A percentile compares a stretch with the other conserved stretches of the same genome.
Conservation (phyloP, 2,329 filamentous ascomycete species). For the Camillea tinctor region DNA sequence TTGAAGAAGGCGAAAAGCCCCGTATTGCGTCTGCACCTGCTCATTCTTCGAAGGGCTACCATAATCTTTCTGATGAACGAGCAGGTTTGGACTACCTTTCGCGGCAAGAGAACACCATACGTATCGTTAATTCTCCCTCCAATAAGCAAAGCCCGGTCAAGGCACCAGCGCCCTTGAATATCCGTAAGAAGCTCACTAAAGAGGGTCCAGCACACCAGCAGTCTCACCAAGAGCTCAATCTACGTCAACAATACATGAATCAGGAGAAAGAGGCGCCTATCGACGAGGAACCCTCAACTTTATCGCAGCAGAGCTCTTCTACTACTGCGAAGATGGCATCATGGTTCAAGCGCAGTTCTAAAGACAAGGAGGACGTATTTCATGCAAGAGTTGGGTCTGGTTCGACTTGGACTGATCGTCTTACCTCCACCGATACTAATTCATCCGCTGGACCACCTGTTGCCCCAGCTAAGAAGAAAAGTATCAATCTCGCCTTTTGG, state of each 20-base stretch:
- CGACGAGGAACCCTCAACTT: constrained; percentile 17
- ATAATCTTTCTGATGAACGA: constrained; percentile 28
- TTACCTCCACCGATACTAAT: constrained; percentile 21
- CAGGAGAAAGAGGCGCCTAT: constrained; percentile 15
- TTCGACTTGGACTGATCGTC: constrained; percentile 14
- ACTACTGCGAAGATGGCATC: constrained; percentile 43
- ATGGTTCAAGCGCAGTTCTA: constrained; percentile 53
- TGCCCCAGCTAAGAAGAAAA: constrained; percentile 42
- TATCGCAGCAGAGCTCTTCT: constrained; percentile 18
- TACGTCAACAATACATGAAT: constrained; percentile 29
- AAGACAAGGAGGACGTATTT: constrained; percentile 31
- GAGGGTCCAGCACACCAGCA: constrained; percentile 10
- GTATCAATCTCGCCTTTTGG: constrained; percentile 56
- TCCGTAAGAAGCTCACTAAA: constrained; percentile 38
- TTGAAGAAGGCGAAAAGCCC: constrained; percentile 31
- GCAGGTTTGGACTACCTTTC: constrained; percentile 45
- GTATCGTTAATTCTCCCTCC: constrained; percentile 52
- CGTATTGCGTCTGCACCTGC: constrained; percentile 48
- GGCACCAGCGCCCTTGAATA: constrained; percentile 40
- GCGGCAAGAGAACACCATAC: constrained; percentile 51
- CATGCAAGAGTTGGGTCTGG: constrained; percentile 10
- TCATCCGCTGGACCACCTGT: constrained; percentile 19
- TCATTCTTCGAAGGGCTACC: constrained; percentile 11
- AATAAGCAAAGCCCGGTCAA: constrained; percentile 32
- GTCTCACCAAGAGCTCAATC: constrained; percentile 13